Base-by-base conservation (phyloP, 257 asterid species). In the Nicotiana undulata region DNA sequence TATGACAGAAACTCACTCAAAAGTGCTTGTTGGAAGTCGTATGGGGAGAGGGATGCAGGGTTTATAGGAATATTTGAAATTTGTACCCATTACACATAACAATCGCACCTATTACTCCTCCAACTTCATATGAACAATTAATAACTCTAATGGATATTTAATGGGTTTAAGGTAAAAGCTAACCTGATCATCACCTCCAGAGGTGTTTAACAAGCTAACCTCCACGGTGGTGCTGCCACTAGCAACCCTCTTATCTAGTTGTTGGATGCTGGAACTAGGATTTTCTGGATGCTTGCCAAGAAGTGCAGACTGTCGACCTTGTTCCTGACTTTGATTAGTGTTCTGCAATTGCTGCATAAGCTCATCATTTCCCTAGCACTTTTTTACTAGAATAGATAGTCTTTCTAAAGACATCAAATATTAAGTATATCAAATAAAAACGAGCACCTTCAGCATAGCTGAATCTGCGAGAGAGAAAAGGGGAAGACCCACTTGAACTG, bases 161-260 rank as follows among this genome's bases (percentile, higher is more conserved):
- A 29, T 31, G 64, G 63, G 37, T 15, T 74, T 20, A 26, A 49
- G 61, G n/a, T 55, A 65, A 51, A 40, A 60, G 53, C 70, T 53
- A 82, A 85, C 88, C 86, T 85, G 81, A 80, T 65, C 59, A 59
- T 70, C 65, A 37, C 72, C 83, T 77, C 75, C 37, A 80, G 68
- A 76, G 77, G 80, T 68, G 79, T 68, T 80, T 55, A 75, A 83
- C 55, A 66, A 28, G 80, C 56, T 56, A 29, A n/a, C 84, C 8
- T 75, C 80, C 26, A 44, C 32, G 11, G 79, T 52, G 32, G 12
- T 68, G 81, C 68, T 81, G 53, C 79, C 81, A 26, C 37, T 70
- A 80, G 76, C 81, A 61, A 68, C 80, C 59, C 37, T 24, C 74
- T 79, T 80, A 49, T 85, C 81, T 28, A 65, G 67, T 20, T 40